Base-by-base conservation (phyloP, 306 rosid genomes). In the Carpinus viminea region DNA sequence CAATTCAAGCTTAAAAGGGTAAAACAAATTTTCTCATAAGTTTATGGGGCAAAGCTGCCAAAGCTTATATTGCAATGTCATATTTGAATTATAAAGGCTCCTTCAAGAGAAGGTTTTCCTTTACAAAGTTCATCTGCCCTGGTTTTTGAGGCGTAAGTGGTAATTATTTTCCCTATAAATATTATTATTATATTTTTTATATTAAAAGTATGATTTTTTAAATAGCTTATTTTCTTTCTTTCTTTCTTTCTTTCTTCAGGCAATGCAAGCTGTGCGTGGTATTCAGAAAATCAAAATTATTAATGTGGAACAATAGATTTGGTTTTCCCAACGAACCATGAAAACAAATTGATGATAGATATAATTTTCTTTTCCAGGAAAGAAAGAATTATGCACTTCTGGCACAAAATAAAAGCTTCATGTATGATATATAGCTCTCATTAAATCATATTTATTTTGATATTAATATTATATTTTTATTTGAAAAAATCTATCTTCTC, bases 201-300 rank as follows among this genome's bases (percentile, higher is more conserved):
- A 21, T 5, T 68, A n/a, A 41, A 13, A 43, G 38, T 8, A 12
- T 45, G 7, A 7, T 26, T 36, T 10, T 59, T 73, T 45, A 79
- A 64, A 7, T 73, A 68, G 61, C 57, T 68, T 65, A 2, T 31
- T 31, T 31, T 31, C 34, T 31, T 31, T 31, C n/a, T n/a, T 31
- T 31, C 45, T 24, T 61, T 43, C 76, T 76, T 36, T 69, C 54
- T 47, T 26, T 45, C 73, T 85, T 77, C 87, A 85, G 89, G 91
- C 91, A 71, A 82, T 69, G 70, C 85, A 82, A 80, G 86, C 88
- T 20, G 65, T 69, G 34, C 65, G 79, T 10, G 18, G 28, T 26
- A 79, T 81, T 50, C 81, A 76, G 46, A 74, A 75, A 36, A 50
- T 16, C 79, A 4, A 13, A 38, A 73, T 57, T 53, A 51, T 56